Evolutionary conservation across 441 rosid genomes (phyloP), one percentile per base, ranked within the genome.

Genomic region (Corymbia citriodora): DNA sequence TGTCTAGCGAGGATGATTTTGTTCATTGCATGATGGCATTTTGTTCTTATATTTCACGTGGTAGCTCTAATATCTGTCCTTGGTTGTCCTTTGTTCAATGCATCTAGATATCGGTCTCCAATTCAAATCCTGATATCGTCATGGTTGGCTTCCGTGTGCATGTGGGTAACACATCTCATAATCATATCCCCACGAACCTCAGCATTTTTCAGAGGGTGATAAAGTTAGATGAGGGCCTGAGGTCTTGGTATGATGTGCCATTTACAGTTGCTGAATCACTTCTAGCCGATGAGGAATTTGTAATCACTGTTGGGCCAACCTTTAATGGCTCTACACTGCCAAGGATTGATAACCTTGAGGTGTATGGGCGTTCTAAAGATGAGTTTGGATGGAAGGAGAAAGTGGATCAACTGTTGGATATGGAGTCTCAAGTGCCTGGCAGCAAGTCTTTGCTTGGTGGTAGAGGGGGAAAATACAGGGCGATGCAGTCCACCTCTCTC

Each of bases 351-450:
- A 95, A 95, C 18, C 99, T 99, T 93, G 99, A 99, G 95, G 98
- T 98, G 65, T 97, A 99, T 94, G 99, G 99, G 70, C 98, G 98
- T 88, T 97, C 98, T 92, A 99, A 99, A 95, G 99, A 99, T 95
- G 99, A 99, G 95, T 99, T 98, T 95, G 99, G 99, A 85, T 99
- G 99, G 99, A 99, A 99, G 93, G 99, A 99, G 93, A 98, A 98
- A 92, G 96, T 98, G 97, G 99, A 98, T 93, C 96, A 95, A 89
- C 96, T 97, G 85, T 91, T 98, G 93, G 99, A 98, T 90, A 96
- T 98, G 99, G 99, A 99, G 94, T 97, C 99, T 93, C 99, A 96
- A 93, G 96, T 95, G 90, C 99, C 98, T 90, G 99, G 99, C 90
- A 95, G 96, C 92, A 96, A 95, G 93, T 95, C 98, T 63, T 93